Conservation (phyloP, 768 basidiomycete species). For the Amanita phalloides region DNA sequence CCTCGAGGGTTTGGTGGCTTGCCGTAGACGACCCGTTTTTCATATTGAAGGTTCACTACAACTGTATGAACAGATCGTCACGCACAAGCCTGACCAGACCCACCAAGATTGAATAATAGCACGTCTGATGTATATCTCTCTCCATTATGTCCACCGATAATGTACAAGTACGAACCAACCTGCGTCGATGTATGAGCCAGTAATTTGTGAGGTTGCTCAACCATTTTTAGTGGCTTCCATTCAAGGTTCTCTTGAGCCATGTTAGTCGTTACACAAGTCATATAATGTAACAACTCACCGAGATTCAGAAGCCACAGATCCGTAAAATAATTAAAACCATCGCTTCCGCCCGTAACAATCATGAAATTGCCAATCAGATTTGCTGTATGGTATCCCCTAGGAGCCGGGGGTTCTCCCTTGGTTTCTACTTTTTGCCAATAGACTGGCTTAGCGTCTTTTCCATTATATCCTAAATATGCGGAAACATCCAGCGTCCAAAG, state of each 20-base stretch:
- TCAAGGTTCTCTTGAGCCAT: constrained; percentile 26
- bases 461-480: constrained; percentile 16
- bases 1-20: constrained; percentile 65
- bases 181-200: constrained; percentile 83
- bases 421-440: constrained; percentile 42
- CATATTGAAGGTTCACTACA: constrained; percentile 77
- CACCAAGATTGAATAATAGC: constrained; percentile 81
- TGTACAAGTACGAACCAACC: constrained; percentile 86
- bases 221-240: constrained; percentile 35
- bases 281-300: constrained; percentile 33
- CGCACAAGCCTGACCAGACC: background rate
- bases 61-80: background rate
- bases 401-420: constrained; percentile 40
- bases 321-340: constrained; percentile 79
- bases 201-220: constrained; percentile 37
- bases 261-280: background rate
- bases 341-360: constrained; percentile 86
- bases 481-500: constrained; percentile 74
- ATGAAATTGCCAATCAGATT: constrained; percentile 80
- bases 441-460: constrained; percentile 12
- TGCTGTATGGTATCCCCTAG: constrained; percentile 85
- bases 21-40: constrained; percentile 58
- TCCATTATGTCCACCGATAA: constrained; percentile 85
- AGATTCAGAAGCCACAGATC: constrained; percentile 85
- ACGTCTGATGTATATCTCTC: constrained; percentile 63